Conservation (phyloP, 106 monocot genomes). For the Acanthochlamys bracteata region DNA sequence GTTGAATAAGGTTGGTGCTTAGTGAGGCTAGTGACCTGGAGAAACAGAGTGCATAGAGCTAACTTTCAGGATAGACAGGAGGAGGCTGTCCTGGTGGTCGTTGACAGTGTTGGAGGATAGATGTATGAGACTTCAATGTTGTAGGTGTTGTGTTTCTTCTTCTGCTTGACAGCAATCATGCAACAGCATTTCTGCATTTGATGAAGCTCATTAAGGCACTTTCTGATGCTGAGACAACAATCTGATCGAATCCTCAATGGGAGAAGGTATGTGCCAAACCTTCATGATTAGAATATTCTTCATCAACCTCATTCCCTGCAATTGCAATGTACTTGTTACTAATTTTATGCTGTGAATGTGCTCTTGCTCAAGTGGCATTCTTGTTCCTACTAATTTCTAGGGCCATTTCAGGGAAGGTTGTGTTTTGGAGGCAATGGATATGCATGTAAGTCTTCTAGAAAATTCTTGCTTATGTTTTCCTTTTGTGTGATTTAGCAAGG, state of each 20-base stretch:
- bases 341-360: neutral
- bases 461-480: neutral
- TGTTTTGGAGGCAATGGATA: constrained; percentile 89
- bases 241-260: constrained; percentile 77
- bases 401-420: constrained; percentile 96
- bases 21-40: no score
- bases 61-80: no score
- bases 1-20: no score
- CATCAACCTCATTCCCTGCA: neutral
- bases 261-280: constrained; percentile 53
- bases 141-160: constrained; percentile 1
- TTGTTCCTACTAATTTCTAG: constrained; percentile 30
- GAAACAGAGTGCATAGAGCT: no score
- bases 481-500: no score
- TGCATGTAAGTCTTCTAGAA: constrained; percentile 47
- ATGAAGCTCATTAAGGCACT: constrained; percentile 96
- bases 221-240: constrained; percentile 85
- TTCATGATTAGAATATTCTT: neutral
- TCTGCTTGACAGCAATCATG: constrained; percentile 57
- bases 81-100: no score
- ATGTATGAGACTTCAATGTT: neutral
- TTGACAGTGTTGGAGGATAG: no score
- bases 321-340: neutral
- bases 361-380: no score
- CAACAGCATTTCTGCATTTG: constrained; percentile 88